phyloP scores from a whole-genome alignment of 257 asterid species.

The Lithospermum erythrorhizon region DNA sequence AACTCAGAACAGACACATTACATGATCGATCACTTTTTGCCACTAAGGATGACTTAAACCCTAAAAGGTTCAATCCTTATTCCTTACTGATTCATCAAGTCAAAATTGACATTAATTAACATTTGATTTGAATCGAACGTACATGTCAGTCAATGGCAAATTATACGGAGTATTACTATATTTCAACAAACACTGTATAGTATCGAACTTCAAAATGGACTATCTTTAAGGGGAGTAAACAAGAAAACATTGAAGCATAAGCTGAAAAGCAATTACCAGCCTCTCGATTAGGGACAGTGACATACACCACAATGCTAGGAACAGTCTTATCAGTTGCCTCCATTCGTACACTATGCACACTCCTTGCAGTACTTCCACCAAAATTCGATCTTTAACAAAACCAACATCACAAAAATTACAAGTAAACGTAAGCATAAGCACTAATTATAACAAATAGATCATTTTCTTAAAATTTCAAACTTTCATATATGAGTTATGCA shows the following conservation, averaged over 20 bases:
- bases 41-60: background rate
- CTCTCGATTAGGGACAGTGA: conserved; percentile 86
- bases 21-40: background rate
- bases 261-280: conserved; percentile 38
- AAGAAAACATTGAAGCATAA: background rate
- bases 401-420: conserved; percentile 14
- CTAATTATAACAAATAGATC: background rate
- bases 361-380: conserved; percentile 22
- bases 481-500: too few relatives aligned
- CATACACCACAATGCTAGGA: conserved; percentile 91
- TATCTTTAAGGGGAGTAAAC: too few relatives aligned
- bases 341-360: conserved; percentile 46
- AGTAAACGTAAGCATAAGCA: background rate
- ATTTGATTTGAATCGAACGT: too few relatives aligned
- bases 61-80: background rate
- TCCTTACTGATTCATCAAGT: too few relatives aligned
- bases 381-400: conserved; percentile 29
- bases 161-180: too few relatives aligned
- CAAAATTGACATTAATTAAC: too few relatives aligned
- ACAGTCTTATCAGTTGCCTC: conserved; percentile 54
- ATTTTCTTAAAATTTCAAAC: background rate
- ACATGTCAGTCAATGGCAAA: too few relatives aligned
- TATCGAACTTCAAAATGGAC: too few relatives aligned
- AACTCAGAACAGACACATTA: background rate
- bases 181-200: too few relatives aligned